phyloP scores from a whole-genome alignment of 2,329 filamentous ascomycete species.

The Gnomoniopsis smithogilvyi region DNA sequence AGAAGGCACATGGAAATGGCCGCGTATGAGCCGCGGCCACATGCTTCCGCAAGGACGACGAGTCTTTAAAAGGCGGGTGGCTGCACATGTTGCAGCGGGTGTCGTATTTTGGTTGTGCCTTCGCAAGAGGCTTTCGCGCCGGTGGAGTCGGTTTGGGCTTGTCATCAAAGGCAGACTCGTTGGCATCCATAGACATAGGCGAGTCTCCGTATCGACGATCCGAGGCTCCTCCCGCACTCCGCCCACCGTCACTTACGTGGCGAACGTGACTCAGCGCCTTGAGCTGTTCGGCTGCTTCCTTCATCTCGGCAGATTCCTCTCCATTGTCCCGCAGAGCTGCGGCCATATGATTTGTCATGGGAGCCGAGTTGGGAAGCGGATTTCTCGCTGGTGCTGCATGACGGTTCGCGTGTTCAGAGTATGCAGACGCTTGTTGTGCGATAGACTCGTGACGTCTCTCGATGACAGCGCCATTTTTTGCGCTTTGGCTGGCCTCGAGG shows the following conservation, averaged over 20 bases:
- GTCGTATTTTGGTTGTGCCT: conserved; percentile 52
- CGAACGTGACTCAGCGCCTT: conserved; percentile 64
- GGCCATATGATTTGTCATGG: neutral
- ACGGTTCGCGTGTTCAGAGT: conserved; percentile 21
- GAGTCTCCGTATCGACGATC: conserved; percentile 26
- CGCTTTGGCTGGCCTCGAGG: conserved; percentile 48
- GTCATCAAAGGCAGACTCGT: conserved; percentile 40
- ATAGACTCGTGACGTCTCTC: conserved; percentile 18
- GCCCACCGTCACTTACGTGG: conserved; percentile 46
- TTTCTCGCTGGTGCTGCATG: conserved; percentile 19
- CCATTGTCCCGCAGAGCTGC: conserved; percentile 41
- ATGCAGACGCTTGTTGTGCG: conserved; percentile 18
- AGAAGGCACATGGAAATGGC: conserved; percentile 82
- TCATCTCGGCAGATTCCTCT: conserved; percentile 67
- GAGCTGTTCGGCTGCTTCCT: conserved; percentile 64
- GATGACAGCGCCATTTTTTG: conserved; percentile 33
- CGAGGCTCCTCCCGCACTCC: conserved; percentile 17
- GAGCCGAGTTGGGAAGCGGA: conserved; percentile 15
- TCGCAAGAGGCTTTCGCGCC: conserved; percentile 43
- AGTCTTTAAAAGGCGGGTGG: conserved; percentile 65
- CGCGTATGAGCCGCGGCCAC: conserved; percentile 66
- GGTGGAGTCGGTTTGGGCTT: conserved; percentile 36
- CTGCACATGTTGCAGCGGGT: conserved; percentile 60
- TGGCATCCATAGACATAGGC: conserved; percentile 36
- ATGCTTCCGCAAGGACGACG: conserved; percentile 63